phyloP scores from a whole-genome alignment of 2,329 filamentous ascomycete species.

The Onygenales sp. region DNA sequence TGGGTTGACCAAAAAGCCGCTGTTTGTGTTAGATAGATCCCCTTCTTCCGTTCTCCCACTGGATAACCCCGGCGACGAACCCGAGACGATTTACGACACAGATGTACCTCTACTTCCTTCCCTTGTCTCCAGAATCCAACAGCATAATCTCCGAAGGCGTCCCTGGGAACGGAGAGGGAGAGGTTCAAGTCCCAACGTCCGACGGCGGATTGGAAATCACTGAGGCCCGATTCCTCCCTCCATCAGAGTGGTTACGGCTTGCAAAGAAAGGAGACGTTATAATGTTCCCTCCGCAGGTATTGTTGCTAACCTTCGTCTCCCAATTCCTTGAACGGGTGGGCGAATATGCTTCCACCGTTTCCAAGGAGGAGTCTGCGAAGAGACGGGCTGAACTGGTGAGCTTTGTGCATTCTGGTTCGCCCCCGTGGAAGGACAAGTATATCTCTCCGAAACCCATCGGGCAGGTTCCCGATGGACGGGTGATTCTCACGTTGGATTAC shows the following conservation, averaged over 20 bases:
- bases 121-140: slow-evolving; percentile 38
- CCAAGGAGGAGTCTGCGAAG: slow-evolving; percentile 19
- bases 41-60: slow-evolving; percentile 76
- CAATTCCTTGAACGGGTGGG: slow-evolving; percentile 37
- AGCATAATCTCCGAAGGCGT: slow-evolving; percentile 23
- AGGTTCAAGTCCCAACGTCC: slow-evolving; percentile 59
- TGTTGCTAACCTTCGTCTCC: slow-evolving; percentile 45
- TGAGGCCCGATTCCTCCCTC: slow-evolving; percentile 66
- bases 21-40: slow-evolving; percentile 17
- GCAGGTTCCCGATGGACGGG: slow-evolving; percentile 36
- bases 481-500: slow-evolving; percentile 44
- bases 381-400: slow-evolving; percentile 36
- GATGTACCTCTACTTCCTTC: slow-evolving; percentile 92
- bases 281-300: slow-evolving; percentile 80
- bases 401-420: slow-evolving; percentile 38
- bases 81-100: slow-evolving; percentile 82
- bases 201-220: slow-evolving; percentile 65
- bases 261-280: slow-evolving; percentile 61
- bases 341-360: slow-evolving; percentile 3
- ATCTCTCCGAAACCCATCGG: slow-evolving; percentile 36
- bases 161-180: slow-evolving; percentile 34
- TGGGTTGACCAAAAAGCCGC: neutral
- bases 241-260: slow-evolving; percentile 58
- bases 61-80: slow-evolving; percentile 67
- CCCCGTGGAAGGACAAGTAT: slow-evolving; percentile 39